These are phyloP conservation scores for Peniophora sp. DNA, from an alignment of 1,284 basidiomycete genomes.

Conservation along the genomic window DNA sequence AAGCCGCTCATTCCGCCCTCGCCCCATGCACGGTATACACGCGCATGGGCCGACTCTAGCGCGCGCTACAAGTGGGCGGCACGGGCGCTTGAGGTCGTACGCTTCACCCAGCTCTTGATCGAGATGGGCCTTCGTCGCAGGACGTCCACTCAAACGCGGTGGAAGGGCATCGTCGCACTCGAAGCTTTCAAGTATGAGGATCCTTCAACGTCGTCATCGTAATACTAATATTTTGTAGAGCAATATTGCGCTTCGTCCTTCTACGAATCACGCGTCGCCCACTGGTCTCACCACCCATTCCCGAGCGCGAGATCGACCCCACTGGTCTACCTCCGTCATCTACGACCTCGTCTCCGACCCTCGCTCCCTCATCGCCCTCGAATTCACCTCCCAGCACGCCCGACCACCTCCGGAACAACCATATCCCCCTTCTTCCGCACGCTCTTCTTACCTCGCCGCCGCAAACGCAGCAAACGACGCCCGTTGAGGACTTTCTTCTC, in stretches of 20 bases:
- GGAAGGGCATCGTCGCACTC: slow-evolving; percentile 67
- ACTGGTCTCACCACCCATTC: slow-evolving; percentile 66
- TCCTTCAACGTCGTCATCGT: not conserved
- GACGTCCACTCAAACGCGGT: slow-evolving; percentile 50
- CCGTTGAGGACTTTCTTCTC: slow-evolving; percentile 69
- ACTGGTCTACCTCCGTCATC: slow-evolving; percentile 52
- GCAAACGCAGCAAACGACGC: slow-evolving; percentile 38
- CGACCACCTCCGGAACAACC: slow-evolving; percentile 72
- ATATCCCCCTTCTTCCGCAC: slow-evolving; percentile 53
- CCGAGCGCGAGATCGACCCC: slow-evolving; percentile 81
- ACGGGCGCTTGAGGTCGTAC: slow-evolving; percentile 64
- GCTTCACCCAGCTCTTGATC: slow-evolving; percentile 72
- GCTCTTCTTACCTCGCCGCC: slow-evolving; percentile 49
- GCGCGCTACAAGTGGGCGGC: slow-evolving; percentile 68
- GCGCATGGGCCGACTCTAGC: slow-evolving; percentile 70
- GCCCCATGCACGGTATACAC: slow-evolving; percentile 73
- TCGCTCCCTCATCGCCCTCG: slow-evolving; percentile 46
- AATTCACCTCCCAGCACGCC: slow-evolving; percentile 50
- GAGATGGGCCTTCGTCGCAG: slow-evolving; percentile 82
- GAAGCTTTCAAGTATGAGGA: slow-evolving; percentile 75
- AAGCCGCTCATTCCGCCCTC: slow-evolving; percentile 63
- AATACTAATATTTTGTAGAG: slow-evolving; percentile 35
- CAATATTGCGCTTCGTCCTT: slow-evolving; percentile 61
- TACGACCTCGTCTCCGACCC: slow-evolving; percentile 45
- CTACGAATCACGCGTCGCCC: slow-evolving; percentile 70